Conservation (phyloP, 2,329 filamentous ascomycete species). For the Annulohypoxylon truncatum region DNA sequence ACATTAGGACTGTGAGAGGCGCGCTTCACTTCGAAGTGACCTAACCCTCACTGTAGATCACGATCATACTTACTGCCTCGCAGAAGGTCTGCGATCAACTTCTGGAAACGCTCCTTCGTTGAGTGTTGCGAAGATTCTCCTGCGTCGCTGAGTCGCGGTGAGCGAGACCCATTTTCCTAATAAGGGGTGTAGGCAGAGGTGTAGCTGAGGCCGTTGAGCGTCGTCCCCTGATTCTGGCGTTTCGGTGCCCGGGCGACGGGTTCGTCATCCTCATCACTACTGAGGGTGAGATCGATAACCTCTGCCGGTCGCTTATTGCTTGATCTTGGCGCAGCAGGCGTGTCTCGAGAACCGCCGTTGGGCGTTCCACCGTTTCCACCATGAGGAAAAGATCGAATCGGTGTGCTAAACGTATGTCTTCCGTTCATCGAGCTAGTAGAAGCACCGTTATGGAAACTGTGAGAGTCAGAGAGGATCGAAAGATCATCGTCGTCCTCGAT, state of each 20-base stretch:
- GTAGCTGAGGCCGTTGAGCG: slow-evolving; percentile 15
- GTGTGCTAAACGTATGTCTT: slow-evolving; percentile 39
- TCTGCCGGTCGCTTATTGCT: slow-evolving; percentile 55
- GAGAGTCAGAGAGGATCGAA: slow-evolving; percentile 60
- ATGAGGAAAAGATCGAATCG: slow-evolving; percentile 36
- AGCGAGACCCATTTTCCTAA: slow-evolving; percentile 10
- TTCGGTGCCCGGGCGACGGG: slow-evolving; percentile 58
- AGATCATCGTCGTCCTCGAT: slow-evolving; percentile 64
- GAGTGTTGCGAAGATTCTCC: neutral
- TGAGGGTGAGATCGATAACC: slow-evolving; percentile 70
- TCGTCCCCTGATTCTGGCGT: slow-evolving; percentile 53
- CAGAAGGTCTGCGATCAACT: neutral
- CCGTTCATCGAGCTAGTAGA: slow-evolving; percentile 50
- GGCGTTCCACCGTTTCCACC: slow-evolving; percentile 37
- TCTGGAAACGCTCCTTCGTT: neutral
- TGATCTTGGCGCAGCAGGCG: slow-evolving; percentile 54
- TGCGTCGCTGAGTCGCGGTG: neutral
- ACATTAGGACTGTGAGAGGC: neutral
- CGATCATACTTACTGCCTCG: neutral
- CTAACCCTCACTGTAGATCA: neutral
- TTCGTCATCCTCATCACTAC: slow-evolving; percentile 64
- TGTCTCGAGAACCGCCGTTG: slow-evolving; percentile 43
- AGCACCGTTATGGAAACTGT: slow-evolving; percentile 51
- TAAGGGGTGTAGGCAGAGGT: slow-evolving; percentile 23
- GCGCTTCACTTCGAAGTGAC: neutral